phyloP scores from a whole-genome alignment of 2,329 filamentous ascomycete species.

The Botrytis medusae region DNA sequence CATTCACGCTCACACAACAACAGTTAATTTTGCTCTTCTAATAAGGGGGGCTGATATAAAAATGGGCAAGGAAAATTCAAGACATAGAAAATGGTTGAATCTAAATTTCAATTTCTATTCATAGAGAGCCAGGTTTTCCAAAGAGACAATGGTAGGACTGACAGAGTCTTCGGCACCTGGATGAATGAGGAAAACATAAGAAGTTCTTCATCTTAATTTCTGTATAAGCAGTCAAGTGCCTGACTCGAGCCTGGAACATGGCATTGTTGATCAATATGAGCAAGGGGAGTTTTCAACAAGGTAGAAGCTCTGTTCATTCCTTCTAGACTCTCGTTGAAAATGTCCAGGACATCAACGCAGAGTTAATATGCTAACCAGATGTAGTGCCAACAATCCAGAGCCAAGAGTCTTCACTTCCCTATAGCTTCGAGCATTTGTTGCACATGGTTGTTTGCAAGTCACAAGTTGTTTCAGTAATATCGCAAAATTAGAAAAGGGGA shows the following conservation, averaged over 20 bases:
- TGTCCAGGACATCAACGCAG: background rate
- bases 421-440: background rate
- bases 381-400: background rate
- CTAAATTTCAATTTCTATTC: background rate
- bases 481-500: background rate
- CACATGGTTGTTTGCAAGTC: background rate
- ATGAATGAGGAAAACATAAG: background rate
- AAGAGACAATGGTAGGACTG: rapidly evolving
- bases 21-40: background rate
- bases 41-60: background rate
- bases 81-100: no score
- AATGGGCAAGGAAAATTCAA: background rate
- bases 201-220: background rate
- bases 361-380: background rate
- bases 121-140: background rate
- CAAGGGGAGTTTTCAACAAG: rapidly evolving
- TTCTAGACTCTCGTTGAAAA: background rate
- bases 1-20: background rate
- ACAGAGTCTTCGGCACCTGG: background rate
- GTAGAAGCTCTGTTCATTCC: background rate
- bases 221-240: no score
- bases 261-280: background rate
- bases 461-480: background rate
- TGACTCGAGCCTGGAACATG: background rate
- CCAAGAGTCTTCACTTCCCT: background rate